Base-by-base conservation (phyloP, 345 rosid genomes). In the Murraya koenigii region DNA sequence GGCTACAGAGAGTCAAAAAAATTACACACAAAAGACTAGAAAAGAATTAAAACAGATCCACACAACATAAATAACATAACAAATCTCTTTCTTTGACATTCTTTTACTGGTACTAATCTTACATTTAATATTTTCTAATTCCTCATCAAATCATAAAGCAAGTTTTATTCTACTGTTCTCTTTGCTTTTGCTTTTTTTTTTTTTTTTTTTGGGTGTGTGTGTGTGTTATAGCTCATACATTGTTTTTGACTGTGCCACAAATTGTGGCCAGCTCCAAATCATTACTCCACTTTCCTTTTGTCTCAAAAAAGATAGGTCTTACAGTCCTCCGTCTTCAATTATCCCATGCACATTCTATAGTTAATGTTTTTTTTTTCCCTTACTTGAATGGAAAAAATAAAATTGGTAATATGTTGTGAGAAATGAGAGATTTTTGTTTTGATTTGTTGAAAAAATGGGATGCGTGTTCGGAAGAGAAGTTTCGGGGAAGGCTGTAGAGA, bases 401-500 rank as follows among this genome's bases (percentile, higher is more conserved):
- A 78, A 19, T 72, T 44, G 80, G 19, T 65, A 63, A 76, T 71
- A 67, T 72, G 81, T 56, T 78, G 60, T 82, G 82, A 81, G 84
- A 79, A 55, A 89, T 85, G 91, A 83, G 80, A 73, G 20, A 52
- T 65, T 82, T 71, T 72, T 26, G 36, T 47, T 39, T 6, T 68
- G 25, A 20, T 74, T 52, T n/a, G 23, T 79, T 60, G 55, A 81
- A 79, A 44, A 78, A 17, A 92, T 92, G 97, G 97, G 97, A 75
- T 92, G 97, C 79, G 97, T 90, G 81, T 87, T 92, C 73, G 97
- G 87, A 74, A 89, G 72, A 89, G 80, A 87, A 64, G 81, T 59
- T 62, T 76, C 87, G 70, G 86, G 80, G 79, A 80, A 82, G 79
- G 80, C 90, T 60, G 88, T 87, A 52, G 93, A 84, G 56, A 52